These are phyloP conservation scores for Hypoxylon sp. DNA, from an alignment of 2,329 filamentous ascomycete genomes.

Conservation along the genomic window DNA sequence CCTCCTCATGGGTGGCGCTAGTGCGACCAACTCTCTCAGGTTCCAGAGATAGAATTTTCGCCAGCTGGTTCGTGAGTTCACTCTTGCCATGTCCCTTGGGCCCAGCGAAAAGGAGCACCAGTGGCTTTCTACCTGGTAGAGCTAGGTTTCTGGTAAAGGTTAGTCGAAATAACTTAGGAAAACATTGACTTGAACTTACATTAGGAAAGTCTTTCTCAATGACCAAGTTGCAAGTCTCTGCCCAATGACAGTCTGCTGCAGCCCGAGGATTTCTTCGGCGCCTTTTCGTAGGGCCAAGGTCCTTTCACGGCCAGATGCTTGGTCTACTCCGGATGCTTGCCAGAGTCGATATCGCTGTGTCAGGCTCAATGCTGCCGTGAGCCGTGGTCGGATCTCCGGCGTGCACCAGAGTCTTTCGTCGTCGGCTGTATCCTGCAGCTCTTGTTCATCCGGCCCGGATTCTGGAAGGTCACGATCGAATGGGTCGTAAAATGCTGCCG, in stretches of 20 bases:
- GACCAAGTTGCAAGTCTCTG: slow-evolving; percentile 30
- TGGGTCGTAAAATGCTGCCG: slow-evolving; percentile 29
- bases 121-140: slow-evolving; percentile 43
- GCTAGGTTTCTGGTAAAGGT: slow-evolving; percentile 44
- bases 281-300: slow-evolving; percentile 21
- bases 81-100: slow-evolving; percentile 60
- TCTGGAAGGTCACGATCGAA: slow-evolving; percentile 28
- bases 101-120: slow-evolving; percentile 57
- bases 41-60: slow-evolving; percentile 50
- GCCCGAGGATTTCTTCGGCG: slow-evolving; percentile 28
- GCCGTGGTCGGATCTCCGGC: slow-evolving; percentile 1
- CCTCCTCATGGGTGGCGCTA: slow-evolving; percentile 47
- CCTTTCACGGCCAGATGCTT: slow-evolving; percentile 22
- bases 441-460: slow-evolving; percentile 3
- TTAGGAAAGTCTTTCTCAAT: slow-evolving; percentile 29
- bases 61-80: slow-evolving; percentile 54
- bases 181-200: slow-evolving; percentile 19
- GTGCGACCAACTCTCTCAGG: slow-evolving; percentile 53
- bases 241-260: slow-evolving; percentile 35
- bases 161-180: background rate
- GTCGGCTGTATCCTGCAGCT: slow-evolving; percentile 15
- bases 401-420: slow-evolving; percentile 31
- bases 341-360: slow-evolving; percentile 39
- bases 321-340: slow-evolving; percentile 19
- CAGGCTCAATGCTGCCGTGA: slow-evolving; percentile 29